These are phyloP conservation scores for Usnea hakonensis DNA, from an alignment of 495 filamentous ascomycete genomes.

Conservation along the genomic window DNA sequence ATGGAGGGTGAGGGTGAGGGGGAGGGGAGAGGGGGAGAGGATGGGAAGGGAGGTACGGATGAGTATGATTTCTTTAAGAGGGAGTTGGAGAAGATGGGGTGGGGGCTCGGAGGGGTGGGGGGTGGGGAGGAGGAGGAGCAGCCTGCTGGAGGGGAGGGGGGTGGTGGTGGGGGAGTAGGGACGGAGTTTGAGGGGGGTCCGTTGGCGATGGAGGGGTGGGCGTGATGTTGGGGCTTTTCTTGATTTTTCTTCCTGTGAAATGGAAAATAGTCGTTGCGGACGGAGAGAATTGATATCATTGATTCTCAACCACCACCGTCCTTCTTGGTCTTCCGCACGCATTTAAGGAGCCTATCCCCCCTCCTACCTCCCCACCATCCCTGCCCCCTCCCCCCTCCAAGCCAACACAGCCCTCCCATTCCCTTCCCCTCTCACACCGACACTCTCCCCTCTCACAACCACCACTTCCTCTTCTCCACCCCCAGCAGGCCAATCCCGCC, in stretches of 20 bases:
- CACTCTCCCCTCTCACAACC: slow-evolving; percentile 9
- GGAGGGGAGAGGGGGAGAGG: slow-evolving; percentile 5
- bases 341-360: neutral
- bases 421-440: slow-evolving; percentile 14
- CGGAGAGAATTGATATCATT: neutral
- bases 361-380: neutral
- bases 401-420: slow-evolving; percentile 26
- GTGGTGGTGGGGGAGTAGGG: slow-evolving; percentile 32
- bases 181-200: slow-evolving; percentile 44
- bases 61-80: slow-evolving; percentile 85
- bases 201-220: slow-evolving; percentile 40
- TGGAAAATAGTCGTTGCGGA: neutral
- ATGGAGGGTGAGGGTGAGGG: slow-evolving; percentile 53
- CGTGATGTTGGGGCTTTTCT: slow-evolving; percentile 13
- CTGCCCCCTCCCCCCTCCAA: slow-evolving; percentile 3
- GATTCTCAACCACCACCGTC: neutral
- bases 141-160: slow-evolving; percentile 42
- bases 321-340: neutral
- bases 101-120: slow-evolving; percentile 34
- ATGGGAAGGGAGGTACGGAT: slow-evolving; percentile 49
- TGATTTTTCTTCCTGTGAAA: neutral
- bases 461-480: slow-evolving; percentile 22
- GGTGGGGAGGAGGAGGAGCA: slow-evolving; percentile 32
- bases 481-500: slow-evolving; percentile 52
- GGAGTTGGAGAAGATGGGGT: slow-evolving; percentile 79